Conservation (phyloP, 139 green algal genomes). For the Closterium sp. region DNA sequence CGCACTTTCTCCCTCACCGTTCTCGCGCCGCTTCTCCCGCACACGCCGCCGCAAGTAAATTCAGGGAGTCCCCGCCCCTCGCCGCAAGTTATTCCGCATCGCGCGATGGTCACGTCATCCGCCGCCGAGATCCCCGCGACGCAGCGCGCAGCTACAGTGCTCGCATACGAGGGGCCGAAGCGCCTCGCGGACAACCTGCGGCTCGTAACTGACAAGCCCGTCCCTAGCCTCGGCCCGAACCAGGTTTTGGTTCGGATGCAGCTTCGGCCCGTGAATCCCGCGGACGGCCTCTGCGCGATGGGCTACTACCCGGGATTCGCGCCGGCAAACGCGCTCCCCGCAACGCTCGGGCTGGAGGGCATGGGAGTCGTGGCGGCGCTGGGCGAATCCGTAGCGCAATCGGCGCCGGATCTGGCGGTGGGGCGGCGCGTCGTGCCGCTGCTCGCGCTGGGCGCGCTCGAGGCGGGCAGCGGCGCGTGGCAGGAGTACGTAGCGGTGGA, state of each 20-base stretch:
- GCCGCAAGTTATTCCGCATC: background rate
- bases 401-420: background rate
- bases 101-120: background rate
- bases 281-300: constrained; percentile 37
- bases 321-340: constrained; percentile 13
- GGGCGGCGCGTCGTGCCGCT: constrained; percentile 30
- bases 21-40: background rate
- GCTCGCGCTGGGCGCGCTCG: background rate
- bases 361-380: constrained; percentile 37
- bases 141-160: background rate
- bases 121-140: background rate
- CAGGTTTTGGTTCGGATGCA: constrained; percentile 30
- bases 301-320: constrained; percentile 36
- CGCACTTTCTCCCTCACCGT: background rate
- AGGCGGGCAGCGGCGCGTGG: constrained; percentile 19
- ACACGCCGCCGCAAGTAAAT: background rate
- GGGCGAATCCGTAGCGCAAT: constrained; percentile 1
- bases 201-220: constrained; percentile 2
- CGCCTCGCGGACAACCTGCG: background rate
- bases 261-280: constrained; percentile 23
- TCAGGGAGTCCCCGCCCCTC: background rate
- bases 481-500: constrained; percentile 32
- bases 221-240: background rate
- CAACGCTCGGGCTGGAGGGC: constrained; percentile 31
- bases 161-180: constrained; percentile 5